phyloP scores from a whole-genome alignment of 106 monocot genomes.

The Dioscorea alata region DNA sequence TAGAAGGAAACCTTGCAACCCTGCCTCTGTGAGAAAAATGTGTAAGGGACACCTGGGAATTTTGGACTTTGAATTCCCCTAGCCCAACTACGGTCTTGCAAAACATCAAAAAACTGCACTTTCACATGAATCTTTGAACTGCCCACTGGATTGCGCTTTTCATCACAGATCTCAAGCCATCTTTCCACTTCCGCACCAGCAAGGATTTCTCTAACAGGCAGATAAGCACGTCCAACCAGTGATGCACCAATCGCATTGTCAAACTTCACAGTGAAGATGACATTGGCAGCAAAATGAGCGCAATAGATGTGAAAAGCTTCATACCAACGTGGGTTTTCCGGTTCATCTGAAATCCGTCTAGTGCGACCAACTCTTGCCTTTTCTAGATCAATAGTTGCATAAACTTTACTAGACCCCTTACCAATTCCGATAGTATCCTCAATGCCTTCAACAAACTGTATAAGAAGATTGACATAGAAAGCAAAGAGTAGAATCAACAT shows the following conservation, averaged over 20 bases:
- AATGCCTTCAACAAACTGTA: slow-evolving; percentile 51
- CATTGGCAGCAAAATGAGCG: slow-evolving; percentile 46
- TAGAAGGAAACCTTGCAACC: slow-evolving; percentile 65
- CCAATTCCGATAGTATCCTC: slow-evolving; percentile 37
- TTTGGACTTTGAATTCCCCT: slow-evolving; percentile 42
- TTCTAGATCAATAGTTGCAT: slow-evolving; percentile 66
- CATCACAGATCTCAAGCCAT: slow-evolving; percentile 61
- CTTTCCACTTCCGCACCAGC: slow-evolving; percentile 44
- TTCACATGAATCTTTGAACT: slow-evolving; percentile 64
- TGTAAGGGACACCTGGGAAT: slow-evolving; percentile 66
- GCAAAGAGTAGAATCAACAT: not conserved
- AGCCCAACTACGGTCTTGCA: slow-evolving; percentile 40
- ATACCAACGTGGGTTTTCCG: slow-evolving; percentile 55
- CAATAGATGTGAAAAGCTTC: slow-evolving; percentile 78
- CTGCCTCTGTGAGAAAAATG: slow-evolving; percentile 61
- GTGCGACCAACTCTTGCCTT: slow-evolving; percentile 78
- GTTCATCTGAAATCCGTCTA: slow-evolving; percentile 35
- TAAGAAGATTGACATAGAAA: not conserved
- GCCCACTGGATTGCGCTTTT: slow-evolving; percentile 28
- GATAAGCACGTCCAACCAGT: slow-evolving; percentile 57
- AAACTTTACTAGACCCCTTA: slow-evolving; percentile 32
- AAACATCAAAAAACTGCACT: slow-evolving; percentile 48
- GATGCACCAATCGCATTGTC: slow-evolving; percentile 46
- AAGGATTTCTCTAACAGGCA: slow-evolving; percentile 47
- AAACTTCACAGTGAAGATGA: slow-evolving; percentile 62